Percentiles rank a stretch among this genome's conserved stretches.
phyloP scores from a whole-genome alignment of 2,329 filamentous ascomycete genomes.

The Alternaria postmessia region DNA sequence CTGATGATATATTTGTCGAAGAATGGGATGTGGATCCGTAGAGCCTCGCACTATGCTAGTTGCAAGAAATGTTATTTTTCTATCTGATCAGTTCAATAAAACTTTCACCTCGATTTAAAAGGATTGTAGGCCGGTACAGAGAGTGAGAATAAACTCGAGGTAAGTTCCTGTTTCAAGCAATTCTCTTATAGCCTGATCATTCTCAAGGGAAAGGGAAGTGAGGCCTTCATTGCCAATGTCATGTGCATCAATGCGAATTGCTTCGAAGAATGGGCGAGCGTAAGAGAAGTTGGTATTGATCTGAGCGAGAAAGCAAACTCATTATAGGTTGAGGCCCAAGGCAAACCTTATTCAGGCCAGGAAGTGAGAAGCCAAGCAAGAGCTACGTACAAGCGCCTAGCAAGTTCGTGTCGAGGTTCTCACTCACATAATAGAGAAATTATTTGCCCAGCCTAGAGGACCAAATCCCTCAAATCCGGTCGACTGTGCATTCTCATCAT shows the following conservation, averaged over 20 bases:
- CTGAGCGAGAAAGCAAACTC: not conserved
- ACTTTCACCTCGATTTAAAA: rapidly evolving
- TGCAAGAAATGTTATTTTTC: not conserved
- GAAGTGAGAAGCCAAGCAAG: not conserved
- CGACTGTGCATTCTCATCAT: constrained; percentile 35
- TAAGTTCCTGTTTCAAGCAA: too few species aligned
- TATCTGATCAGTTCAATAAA: not conserved
- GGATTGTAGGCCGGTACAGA: too few species aligned
- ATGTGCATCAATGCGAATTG: too few species aligned
- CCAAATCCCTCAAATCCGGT: constrained; percentile 43
- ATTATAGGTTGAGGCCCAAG: not conserved
- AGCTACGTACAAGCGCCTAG: not conserved
- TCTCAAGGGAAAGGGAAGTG: too few species aligned
- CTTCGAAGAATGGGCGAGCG: not conserved
- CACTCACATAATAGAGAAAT: constrained; percentile 36
- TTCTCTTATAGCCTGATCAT: too few species aligned
- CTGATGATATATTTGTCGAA: not conserved
- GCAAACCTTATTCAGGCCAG: not conserved
- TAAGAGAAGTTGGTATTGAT: not conserved
- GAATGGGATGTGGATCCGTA: not conserved
- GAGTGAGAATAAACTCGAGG: too few species aligned
- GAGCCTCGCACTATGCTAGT: not conserved
- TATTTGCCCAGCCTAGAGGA: constrained; percentile 41
- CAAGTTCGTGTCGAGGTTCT: not conserved
- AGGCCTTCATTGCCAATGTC: too few species aligned